Evolutionary conservation across 257 asterid species (phyloP).

Genomic region (Gentiana straminea): DNA sequence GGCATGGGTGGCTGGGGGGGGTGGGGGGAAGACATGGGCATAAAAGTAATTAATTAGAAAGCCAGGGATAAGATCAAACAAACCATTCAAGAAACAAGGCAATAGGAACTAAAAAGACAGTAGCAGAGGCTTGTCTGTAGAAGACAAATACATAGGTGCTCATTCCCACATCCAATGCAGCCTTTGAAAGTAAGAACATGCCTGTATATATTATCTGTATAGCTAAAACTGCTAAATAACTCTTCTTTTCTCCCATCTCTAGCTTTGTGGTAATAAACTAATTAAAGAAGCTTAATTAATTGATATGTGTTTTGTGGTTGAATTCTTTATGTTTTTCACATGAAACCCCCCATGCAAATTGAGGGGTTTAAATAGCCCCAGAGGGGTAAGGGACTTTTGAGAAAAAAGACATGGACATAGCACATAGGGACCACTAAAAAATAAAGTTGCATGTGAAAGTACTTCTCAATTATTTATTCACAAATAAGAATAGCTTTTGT

Average conservation of each 20-base stretch:
- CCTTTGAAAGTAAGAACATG: constrained; percentile 68
- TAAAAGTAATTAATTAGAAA: background rate
- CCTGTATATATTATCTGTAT: constrained; percentile 59
- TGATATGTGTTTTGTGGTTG: background rate
- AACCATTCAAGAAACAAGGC: constrained; percentile 56
- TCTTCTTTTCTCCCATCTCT: constrained; percentile 31
- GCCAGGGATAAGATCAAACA: no score
- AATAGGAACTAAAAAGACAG: constrained; percentile 62
- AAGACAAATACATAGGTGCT: constrained; percentile 66
- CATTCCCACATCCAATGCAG: constrained; percentile 81
- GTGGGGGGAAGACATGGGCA: background rate
- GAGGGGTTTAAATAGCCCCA: constrained; percentile 1
- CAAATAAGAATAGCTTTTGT: background rate
- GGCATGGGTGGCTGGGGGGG: background rate
- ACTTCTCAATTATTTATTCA: background rate
- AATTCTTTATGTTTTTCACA: background rate
- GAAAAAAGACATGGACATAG: background rate
- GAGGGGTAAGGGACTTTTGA: background rate
- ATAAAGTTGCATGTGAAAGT: background rate
- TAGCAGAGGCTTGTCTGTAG: constrained; percentile 77
- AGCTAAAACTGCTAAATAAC: constrained; percentile 27
- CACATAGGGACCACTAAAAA: constrained; percentile 4
- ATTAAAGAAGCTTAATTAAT: background rate
- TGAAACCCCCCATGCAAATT: background rate
- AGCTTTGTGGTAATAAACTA: no score